Conservation (phyloP, 2,329 filamentous ascomycete species). For the Penicillium palitans region DNA sequence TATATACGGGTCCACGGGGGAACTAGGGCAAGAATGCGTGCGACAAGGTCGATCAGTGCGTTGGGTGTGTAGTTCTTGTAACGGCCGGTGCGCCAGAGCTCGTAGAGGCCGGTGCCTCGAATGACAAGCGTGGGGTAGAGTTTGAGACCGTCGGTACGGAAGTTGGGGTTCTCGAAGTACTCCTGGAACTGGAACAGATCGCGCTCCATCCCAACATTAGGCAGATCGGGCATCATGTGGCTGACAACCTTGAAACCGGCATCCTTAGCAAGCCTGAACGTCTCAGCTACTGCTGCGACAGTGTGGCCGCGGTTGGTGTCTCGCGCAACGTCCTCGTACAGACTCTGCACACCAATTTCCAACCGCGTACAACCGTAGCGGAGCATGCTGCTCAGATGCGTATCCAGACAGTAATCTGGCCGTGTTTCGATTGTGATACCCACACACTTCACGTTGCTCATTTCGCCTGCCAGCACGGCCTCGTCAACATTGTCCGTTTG, state of each 20-base stretch:
- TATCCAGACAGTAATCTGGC: slow-evolving; percentile 93
- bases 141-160: slow-evolving; percentile 94
- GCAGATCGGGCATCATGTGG: slow-evolving; percentile 99
- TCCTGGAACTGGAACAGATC: slow-evolving; percentile 96
- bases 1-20: slow-evolving; percentile 99
- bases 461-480: slow-evolving; percentile 88
- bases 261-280: slow-evolving; percentile 95
- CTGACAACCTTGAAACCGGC: slow-evolving; percentile 98
- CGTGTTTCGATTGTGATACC: slow-evolving; percentile 98
- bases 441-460: slow-evolving; percentile 97
- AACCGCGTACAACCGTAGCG: slow-evolving; percentile 95
- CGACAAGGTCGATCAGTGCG: slow-evolving; percentile 90
- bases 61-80: slow-evolving; percentile 99
- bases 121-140: slow-evolving; percentile 98
- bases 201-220: slow-evolving; percentile 97
- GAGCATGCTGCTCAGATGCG: slow-evolving; percentile 94
- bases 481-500: slow-evolving; percentile 93
- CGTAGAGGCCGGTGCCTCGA: slow-evolving; percentile 91
- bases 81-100: slow-evolving; percentile 92
- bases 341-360: slow-evolving; percentile 91
- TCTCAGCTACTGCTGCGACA: slow-evolving; percentile 91
- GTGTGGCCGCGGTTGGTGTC: slow-evolving; percentile 98
- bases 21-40: slow-evolving; percentile 89
- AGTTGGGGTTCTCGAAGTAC: slow-evolving; percentile 95
- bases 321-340: slow-evolving; percentile 97